A percentile compares a stretch with the other conserved stretches of the same genome.
Evolutionary conservation across 441 rosid species (phyloP).

Genomic region (Brassica hybrid): DNA sequence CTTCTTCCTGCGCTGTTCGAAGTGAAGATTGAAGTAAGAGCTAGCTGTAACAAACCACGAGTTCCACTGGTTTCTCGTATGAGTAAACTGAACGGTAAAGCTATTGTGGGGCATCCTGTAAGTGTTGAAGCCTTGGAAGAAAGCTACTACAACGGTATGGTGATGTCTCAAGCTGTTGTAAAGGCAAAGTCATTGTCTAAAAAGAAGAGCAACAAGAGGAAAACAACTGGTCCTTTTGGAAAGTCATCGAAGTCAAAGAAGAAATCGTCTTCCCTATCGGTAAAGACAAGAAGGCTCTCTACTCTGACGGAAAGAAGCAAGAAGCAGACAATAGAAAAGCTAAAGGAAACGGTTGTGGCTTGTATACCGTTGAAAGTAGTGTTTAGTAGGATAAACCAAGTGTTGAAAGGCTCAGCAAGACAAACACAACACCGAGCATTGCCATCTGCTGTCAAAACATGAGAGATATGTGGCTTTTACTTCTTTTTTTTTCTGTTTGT

Average conservation of each 20-base stretch:
- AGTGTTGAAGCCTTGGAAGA: conserved; percentile 64
- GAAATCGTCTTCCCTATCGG: conserved; percentile 60
- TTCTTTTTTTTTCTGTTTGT: not conserved
- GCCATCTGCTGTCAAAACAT: conserved; percentile 46
- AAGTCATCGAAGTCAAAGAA: conserved; percentile 53
- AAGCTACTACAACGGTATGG: conserved; percentile 46
- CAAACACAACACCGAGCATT: conserved; percentile 49
- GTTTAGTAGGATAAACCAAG: conserved; percentile 88
- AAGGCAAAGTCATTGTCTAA: conserved; percentile 40
- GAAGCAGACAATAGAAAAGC: conserved; percentile 58
- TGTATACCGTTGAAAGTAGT: conserved; percentile 93
- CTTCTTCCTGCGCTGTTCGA: conserved; percentile 58
- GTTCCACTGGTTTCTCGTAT: conserved; percentile 92
- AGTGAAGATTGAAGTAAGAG: conserved; percentile 80
- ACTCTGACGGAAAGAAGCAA: conserved; percentile 47
- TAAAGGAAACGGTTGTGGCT: conserved; percentile 65
- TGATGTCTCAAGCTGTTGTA: conserved; percentile 31
- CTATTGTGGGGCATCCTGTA: conserved; percentile 90
- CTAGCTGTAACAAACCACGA: conserved; percentile 64
- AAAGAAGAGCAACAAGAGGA: conserved; percentile 48
- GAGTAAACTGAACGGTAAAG: conserved; percentile 84
- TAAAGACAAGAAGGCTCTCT: conserved; percentile 84
- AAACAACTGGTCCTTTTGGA: conserved; percentile 37
- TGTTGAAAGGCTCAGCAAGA: conserved; percentile 73
- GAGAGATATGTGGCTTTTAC: not conserved